These are phyloP conservation scores for Salvia rosmarinus DNA, from an alignment of 257 asterid species.

Conservation along the genomic window DNA sequence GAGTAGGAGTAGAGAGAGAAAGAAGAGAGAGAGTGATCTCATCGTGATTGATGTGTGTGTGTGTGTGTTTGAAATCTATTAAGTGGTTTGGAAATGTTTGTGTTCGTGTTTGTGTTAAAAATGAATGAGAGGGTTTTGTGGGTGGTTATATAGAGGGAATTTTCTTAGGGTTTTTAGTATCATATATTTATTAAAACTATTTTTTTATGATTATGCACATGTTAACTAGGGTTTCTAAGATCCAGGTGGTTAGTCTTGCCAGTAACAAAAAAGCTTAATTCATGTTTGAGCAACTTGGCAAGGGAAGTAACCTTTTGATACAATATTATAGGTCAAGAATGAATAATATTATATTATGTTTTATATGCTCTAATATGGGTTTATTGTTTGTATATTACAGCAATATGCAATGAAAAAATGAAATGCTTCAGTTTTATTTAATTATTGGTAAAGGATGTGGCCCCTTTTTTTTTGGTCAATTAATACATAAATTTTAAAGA, in stretches of 20 bases:
- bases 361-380: no score
- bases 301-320: slow-evolving; percentile 4
- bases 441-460: no score
- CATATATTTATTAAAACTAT: no score
- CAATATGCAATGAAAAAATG: no score
- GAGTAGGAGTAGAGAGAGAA: slow-evolving; percentile 33
- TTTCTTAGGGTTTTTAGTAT: no score
- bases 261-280: slow-evolving; percentile 36
- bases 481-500: no score
- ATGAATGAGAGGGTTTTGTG: slow-evolving; percentile 24
- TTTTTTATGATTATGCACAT: slow-evolving; percentile 30
- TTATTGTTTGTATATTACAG: no score
- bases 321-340: slow-evolving; percentile 12
- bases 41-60: slow-evolving; percentile 7
- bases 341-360: no score
- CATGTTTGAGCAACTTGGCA: slow-evolving; percentile 37
- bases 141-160: slow-evolving; percentile 48
- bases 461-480: no score
- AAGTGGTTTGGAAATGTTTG: no score
- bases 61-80: no score
- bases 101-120: neutral
- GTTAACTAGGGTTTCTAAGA: slow-evolving; percentile 35
- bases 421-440: no score
- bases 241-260: slow-evolving; percentile 33
- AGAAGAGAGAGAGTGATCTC: slow-evolving; percentile 27